A percentile compares a stretch with the other conserved stretches of the same genome.
phyloP scores from a whole-genome alignment of 352 stramenopile genomes.

The Pythium aquatile region DNA sequence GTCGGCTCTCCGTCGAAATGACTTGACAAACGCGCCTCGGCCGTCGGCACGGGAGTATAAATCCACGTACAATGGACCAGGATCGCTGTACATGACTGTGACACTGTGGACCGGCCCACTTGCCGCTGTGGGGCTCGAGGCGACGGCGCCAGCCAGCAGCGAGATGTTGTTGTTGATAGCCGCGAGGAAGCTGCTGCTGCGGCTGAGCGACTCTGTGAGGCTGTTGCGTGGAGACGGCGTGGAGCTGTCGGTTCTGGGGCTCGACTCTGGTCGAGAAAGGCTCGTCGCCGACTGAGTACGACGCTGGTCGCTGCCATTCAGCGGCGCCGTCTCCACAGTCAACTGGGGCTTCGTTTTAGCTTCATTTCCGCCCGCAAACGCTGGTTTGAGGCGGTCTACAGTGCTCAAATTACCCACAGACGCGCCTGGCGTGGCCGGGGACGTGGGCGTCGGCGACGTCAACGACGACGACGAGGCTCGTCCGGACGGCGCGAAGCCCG shows the following conservation, averaged over 20 bases:
- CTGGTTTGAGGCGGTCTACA: slow-evolving; percentile 1
- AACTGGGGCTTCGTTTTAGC: not conserved
- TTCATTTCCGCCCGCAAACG: too few species aligned
- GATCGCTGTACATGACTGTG: slow-evolving; percentile 48
- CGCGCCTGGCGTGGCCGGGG: not conserved
- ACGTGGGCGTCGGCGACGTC: not conserved
- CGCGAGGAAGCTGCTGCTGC: slow-evolving; percentile 48
- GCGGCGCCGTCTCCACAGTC: not conserved
- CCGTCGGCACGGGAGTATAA: slow-evolving; percentile 72
- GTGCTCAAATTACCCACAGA: not conserved
- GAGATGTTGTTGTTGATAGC: slow-evolving; percentile 30
- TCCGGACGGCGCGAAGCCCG: slow-evolving; percentile 10
- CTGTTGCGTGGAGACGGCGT: slow-evolving; percentile 30
- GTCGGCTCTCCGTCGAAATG: slow-evolving; percentile 63
- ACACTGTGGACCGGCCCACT: slow-evolving; percentile 32
- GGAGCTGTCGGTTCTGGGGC: slow-evolving; percentile 13
- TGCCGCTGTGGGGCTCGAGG: slow-evolving; percentile 21
- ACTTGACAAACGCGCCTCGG: slow-evolving; percentile 67
- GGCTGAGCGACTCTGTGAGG: slow-evolving; percentile 36
- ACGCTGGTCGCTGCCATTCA: slow-evolving; percentile 25
- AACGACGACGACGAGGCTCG: not conserved
- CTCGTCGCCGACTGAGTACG: slow-evolving; percentile 58
- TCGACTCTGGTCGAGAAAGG: slow-evolving; percentile 15
- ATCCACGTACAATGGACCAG: slow-evolving; percentile 64
- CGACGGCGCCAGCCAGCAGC: slow-evolving; percentile 20